Evolutionary conservation across 805 yeast genomes (phyloP), one percentile per base, ranked within the genome.

Genomic region (Candida rishiriensis): DNA sequence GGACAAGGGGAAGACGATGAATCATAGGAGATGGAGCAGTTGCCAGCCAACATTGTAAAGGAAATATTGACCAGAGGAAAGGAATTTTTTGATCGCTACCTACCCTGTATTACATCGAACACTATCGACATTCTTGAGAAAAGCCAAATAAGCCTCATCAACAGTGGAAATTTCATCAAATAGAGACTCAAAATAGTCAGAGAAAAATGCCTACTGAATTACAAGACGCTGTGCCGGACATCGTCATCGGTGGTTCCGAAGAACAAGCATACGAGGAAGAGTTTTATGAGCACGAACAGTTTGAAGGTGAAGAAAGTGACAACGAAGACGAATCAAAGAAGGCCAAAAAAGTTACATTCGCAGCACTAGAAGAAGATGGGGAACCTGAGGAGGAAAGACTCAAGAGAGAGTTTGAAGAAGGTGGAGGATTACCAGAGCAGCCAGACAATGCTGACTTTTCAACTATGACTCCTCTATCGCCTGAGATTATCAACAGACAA

Each of bases 381-480:
- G 71, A 72, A 42, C 65, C 67, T 33, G 88, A 80, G 48, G 95
- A 84, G 61, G 96, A 85, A 65, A 78, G 76, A 49, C 83, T 88
- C 59, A 75, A 76, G 59, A 76, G 81, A 61, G 97, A 91, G 65
- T 90, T 93, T 57, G 95, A 88, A 75, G 98, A 88, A 68, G 97
- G 98, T 66, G 98, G 98, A 47, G 99, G 99, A 42, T 78, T 93
- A 47, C 99, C 99, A 43, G 96, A 86, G 65, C 99, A 93, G 70
- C 96, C 97, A 46, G 84, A 76, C 34, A 73, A 87, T 69, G 95
- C 95, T 46, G 97, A 90, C 63, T 85, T 91, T 60, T 54, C 85
- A 34, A 63, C 71, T 53, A 71, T 93, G 70, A 87, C 91, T 39
- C 97, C 99, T 30, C 72, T 88, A 50, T 84, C 95, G 8, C 93